A percentile compares a stretch with the other conserved stretches of the same genome.
phyloP scores from a whole-genome alignment of 1,284 basidiomycete species.

The Entoloma clypeatum region DNA sequence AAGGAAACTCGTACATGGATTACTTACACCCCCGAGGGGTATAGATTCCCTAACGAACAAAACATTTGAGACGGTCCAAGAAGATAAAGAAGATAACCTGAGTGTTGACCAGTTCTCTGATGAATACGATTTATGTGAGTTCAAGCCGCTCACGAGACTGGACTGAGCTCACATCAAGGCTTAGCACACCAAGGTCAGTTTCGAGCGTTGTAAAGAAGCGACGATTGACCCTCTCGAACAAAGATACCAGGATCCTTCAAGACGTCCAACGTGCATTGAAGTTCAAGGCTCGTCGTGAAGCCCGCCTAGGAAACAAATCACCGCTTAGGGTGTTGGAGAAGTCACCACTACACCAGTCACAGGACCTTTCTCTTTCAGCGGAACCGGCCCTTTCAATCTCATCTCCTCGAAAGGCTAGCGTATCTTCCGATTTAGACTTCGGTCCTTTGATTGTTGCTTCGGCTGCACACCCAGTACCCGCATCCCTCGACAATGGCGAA shows the following conservation, averaged over 20 bases:
- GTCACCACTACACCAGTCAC: conserved; percentile 29
- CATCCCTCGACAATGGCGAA: conserved; percentile 59
- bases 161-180: conserved; percentile 11
- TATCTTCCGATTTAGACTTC: conserved; percentile 58
- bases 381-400: conserved; percentile 25
- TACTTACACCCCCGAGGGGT: conserved; percentile 14
- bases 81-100: conserved; percentile 13
- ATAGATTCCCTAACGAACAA: conserved; percentile 6
- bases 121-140: conserved; percentile 72
- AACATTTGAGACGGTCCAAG: conserved; percentile 9
- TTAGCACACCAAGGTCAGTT: conserved; percentile 64
- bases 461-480: conserved; percentile 45
- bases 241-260: conserved; percentile 69
- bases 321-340: conserved; percentile 23
- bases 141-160: conserved; percentile 4
- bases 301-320: conserved; percentile 40
- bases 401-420: conserved; percentile 26
- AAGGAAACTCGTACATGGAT: conserved; percentile 16
- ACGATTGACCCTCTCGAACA: conserved; percentile 13
- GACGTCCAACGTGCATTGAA: conserved; percentile 71
- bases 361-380: conserved; percentile 27
- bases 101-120: conserved; percentile 45
- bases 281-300: conserved; percentile 66
- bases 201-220: conserved; percentile 2
- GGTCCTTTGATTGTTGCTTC: conserved; percentile 54